Percentiles rank a stretch among this genome's conserved stretches.
Evolutionary conservation across 2,329 filamentous ascomycete species (phyloP).

Genomic region (Claviceps humidiphila): DNA sequence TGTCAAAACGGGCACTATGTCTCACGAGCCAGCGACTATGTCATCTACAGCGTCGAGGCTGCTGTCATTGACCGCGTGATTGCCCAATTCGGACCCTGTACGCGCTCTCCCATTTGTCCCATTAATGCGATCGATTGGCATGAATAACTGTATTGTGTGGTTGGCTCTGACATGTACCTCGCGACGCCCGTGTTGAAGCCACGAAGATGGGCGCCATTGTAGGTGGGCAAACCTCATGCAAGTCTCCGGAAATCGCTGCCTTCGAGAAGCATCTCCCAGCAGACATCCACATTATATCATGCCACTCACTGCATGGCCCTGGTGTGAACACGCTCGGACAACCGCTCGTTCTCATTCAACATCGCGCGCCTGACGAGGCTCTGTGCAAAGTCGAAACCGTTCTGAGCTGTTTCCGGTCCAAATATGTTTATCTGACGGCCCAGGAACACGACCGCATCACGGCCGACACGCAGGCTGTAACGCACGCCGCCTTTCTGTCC

Average conservation of each 20-base stretch:
- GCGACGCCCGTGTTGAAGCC: conserved; percentile 37
- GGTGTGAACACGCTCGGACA: conserved; percentile 79
- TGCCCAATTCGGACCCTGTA: conserved; percentile 84
- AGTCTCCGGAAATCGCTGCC: conserved; percentile 86
- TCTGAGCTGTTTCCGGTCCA: conserved; percentile 71
- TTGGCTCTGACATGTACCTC: conserved; percentile 3
- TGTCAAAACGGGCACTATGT: conserved; percentile 91
- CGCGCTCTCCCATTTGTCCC: conserved; percentile 9
- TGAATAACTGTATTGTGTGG: background rate
- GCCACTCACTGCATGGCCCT: conserved; percentile 91
- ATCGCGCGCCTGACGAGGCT: conserved; percentile 67
- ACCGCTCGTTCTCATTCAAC: conserved; percentile 85
- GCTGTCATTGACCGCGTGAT: conserved; percentile 81
- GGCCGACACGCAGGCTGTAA: conserved; percentile 94
- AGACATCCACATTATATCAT: conserved; percentile 89
- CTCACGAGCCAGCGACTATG: conserved; percentile 92
- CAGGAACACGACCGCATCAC: conserved; percentile 91
- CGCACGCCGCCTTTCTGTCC: conserved; percentile 87
- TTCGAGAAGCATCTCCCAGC: conserved; percentile 78
- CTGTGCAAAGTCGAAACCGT: conserved; percentile 69
- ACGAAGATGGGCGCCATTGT: conserved; percentile 93
- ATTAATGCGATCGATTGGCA: background rate
- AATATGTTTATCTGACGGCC: conserved; percentile 76
- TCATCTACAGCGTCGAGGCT: conserved; percentile 97
- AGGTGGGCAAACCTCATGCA: conserved; percentile 95